A percentile compares a stretch with the other conserved stretches of the same genome.
Evolutionary conservation across 2,329 filamentous ascomycete genomes (phyloP).

Genomic region (Davidsoniella virescens): DNA sequence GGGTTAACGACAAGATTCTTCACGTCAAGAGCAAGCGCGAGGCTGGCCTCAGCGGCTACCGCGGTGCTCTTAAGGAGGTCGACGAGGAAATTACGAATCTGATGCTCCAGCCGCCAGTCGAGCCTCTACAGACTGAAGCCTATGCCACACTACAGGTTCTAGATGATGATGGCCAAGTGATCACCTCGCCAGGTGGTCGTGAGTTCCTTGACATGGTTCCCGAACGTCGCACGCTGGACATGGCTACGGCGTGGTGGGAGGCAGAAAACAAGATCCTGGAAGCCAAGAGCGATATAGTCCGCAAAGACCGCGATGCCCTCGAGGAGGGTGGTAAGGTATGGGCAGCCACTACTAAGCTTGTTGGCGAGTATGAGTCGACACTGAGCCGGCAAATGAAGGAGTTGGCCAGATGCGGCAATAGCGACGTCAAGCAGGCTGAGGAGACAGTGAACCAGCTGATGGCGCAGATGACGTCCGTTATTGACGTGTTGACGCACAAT

Average conservation of each 20-base stretch:
- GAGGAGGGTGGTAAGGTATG: constrained; percentile 52
- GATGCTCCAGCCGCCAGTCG: constrained; percentile 39
- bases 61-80: constrained; percentile 47
- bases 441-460: constrained; percentile 31
- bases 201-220: constrained; percentile 46
- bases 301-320: constrained; percentile 47
- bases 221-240: constrained; percentile 48
- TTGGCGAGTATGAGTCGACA: constrained; percentile 49
- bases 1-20: constrained; percentile 41
- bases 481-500: constrained; percentile 37
- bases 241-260: constrained; percentile 58
- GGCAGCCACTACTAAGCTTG: constrained; percentile 41
- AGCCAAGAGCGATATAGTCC: constrained; percentile 36
- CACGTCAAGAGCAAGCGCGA: constrained; percentile 50
- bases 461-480: constrained; percentile 38
- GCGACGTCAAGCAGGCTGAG: constrained; percentile 18
- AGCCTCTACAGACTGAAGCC: constrained; percentile 33
- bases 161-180: constrained; percentile 12
- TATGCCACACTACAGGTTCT: constrained; percentile 15
- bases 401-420: constrained; percentile 13
- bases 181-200: constrained; percentile 23
- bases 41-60: constrained; percentile 56
- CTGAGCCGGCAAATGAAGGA: constrained; percentile 38
- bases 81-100: constrained; percentile 46
- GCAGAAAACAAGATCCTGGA: constrained; percentile 42